A percentile compares a stretch with the other conserved stretches of the same genome.
Evolutionary conservation across 2,329 filamentous ascomycete genomes (phyloP).

Genomic region (Cytospora piceae): DNA sequence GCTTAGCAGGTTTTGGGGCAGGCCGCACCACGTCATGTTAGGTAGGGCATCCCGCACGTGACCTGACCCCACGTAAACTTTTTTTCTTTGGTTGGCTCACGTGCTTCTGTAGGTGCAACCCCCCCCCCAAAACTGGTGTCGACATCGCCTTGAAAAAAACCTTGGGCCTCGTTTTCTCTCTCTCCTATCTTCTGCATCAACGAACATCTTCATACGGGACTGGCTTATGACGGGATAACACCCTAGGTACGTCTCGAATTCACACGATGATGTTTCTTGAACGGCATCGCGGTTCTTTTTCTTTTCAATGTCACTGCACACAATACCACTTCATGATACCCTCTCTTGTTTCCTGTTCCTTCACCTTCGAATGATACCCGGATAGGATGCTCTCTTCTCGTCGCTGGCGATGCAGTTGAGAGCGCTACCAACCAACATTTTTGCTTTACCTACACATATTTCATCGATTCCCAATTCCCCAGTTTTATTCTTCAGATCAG

Average conservation of each 20-base stretch:
- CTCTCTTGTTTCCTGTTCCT: constrained; percentile 2
- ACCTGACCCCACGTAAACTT: not conserved
- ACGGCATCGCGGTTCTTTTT: no score
- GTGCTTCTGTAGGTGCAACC: not conserved
- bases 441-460: not conserved
- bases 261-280: constrained; percentile 29
- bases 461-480: not conserved
- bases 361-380: constrained; percentile 24
- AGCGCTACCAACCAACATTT: constrained; percentile 15
- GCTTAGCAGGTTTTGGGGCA: not conserved
- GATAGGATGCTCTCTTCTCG: constrained; percentile 5
- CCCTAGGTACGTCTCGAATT: constrained; percentile 30
- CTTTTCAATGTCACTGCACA: not conserved
- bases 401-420: constrained; percentile 20
- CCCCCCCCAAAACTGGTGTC: constrained; percentile 1
- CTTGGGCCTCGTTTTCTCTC: not conserved
- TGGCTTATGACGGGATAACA: constrained; percentile 31
- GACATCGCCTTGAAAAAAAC: constrained; percentile 2
- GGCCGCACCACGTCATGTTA: not conserved
- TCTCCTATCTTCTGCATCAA: constrained; percentile 21
- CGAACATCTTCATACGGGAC: constrained; percentile 31
- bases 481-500: not conserved
- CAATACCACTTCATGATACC: constrained; percentile 2
- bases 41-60: constrained; percentile 8
- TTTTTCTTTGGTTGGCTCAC: not conserved